phyloP scores from a whole-genome alignment of 169 alveolate species.

The Cyclospora cayetanensis region DNA sequence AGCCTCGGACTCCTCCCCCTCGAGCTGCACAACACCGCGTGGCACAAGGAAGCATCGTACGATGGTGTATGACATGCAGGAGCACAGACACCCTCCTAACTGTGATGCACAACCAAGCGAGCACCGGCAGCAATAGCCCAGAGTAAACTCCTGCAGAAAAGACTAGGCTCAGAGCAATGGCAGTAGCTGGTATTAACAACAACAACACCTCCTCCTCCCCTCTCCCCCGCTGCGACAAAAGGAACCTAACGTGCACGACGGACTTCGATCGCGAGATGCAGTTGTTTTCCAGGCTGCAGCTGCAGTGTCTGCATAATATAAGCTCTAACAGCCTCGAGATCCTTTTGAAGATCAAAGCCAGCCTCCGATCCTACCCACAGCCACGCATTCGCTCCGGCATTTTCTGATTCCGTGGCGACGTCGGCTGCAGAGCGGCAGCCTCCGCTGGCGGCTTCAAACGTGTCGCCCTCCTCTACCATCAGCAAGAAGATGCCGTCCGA shows the following conservation, averaged over 20 bases:
- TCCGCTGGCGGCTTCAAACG: neutral
- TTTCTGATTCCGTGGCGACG: neutral
- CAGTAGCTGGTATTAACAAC: neutral
- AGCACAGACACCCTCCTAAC: too few relatives aligned
- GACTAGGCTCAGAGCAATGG: neutral
- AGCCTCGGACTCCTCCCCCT: slow-evolving; percentile 55
- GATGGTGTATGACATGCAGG: neutral
- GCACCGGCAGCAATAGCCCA: neutral
- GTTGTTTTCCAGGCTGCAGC: slow-evolving; percentile 43
- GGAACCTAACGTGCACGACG: too few relatives aligned
- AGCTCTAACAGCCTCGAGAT: neutral
- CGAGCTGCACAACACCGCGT: slow-evolving; percentile 44
- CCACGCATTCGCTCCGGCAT: slow-evolving; percentile 19
- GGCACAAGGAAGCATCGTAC: neutral
- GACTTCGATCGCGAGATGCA: slow-evolving; percentile 34
- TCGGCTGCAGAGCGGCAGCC: neutral
- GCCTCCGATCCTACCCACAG: slow-evolving; percentile 52
- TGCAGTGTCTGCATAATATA: neutral
- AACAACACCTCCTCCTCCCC: neutral
- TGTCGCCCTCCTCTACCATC: neutral
- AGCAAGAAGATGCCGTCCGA: slow-evolving; percentile 27
- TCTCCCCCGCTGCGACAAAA: too few relatives aligned
- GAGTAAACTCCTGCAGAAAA: neutral
- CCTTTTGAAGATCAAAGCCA: neutral
- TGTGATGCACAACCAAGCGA: neutral